A percentile compares a stretch with the other conserved stretches of the same genome.
Evolutionary conservation across 2,329 filamentous ascomycete genomes (phyloP).

Genomic region (Claviceps africana): DNA sequence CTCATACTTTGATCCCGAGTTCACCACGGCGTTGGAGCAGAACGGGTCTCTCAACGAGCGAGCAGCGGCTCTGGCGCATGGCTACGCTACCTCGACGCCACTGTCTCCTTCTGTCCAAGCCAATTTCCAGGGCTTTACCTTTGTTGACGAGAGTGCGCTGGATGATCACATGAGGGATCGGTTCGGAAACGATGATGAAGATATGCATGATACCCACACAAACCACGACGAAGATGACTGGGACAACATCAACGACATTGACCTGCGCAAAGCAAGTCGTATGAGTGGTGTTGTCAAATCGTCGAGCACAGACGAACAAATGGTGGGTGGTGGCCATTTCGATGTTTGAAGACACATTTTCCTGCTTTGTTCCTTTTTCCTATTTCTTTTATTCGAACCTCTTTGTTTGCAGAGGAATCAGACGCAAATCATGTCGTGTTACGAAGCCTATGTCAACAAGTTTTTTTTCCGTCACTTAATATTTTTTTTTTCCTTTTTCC

Average conservation of each 20-base stretch:
- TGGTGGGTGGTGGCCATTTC: constrained; percentile 49
- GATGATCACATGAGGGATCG: constrained; percentile 64
- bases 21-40: constrained; percentile 83
- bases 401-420: not conserved
- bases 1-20: constrained; percentile 96
- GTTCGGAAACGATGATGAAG: constrained; percentile 35
- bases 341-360: constrained; percentile 37
- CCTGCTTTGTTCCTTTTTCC: not conserved
- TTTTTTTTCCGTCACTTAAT: not conserved
- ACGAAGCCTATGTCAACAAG: not conserved
- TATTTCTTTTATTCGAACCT: not conserved
- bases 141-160: constrained; percentile 92
- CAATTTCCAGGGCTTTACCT: constrained; percentile 97
- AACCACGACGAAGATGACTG: constrained; percentile 37
- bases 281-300: constrained; percentile 52
- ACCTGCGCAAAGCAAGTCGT: constrained; percentile 37
- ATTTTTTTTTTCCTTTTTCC: not conserved
- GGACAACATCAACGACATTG: constrained; percentile 44
- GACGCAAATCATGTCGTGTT: not conserved
- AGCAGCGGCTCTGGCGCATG: constrained; percentile 71
- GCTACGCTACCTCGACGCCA: constrained; percentile 79
- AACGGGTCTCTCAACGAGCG: constrained; percentile 82
- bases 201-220: constrained; percentile 42
- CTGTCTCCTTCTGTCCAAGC: constrained; percentile 91
- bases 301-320: constrained; percentile 44